Base-by-base conservation (phyloP, 2,329 filamentous ascomycete species). In the Penicillium janthinellum region DNA sequence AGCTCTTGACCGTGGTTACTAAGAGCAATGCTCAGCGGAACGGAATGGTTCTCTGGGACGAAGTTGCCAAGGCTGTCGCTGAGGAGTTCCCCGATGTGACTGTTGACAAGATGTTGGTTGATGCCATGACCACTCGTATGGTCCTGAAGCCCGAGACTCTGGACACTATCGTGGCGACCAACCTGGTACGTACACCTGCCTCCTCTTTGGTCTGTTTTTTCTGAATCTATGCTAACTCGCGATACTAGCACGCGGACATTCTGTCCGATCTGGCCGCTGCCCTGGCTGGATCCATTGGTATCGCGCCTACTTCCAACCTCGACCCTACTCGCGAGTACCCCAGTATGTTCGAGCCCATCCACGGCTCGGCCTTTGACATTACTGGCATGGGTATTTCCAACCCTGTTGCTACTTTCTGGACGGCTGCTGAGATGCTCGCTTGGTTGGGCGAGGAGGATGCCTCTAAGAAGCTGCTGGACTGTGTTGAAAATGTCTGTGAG, bases 181-280 rank as follows among this genome's bases (percentile, higher is more conserved):
- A 88, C 64, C 68, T 88, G 64, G 74, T 76, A 59, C 55, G 67
- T 70, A 3, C 25, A 14, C 51, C 4, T 28, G 14, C 4, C 44
- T 42, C 20, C 10, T 31, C 22, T 11, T 15, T 20, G 1, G 17
- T 34, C 34, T 35, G 6, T 28, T 35, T 22, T 35, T 35, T 17
- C 2, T 49, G 5, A 5, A 47, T 17, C 10, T 42, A 11, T 8
- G 11, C 62, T 65, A 10, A 64, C 77, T 67, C 71, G 75, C 42
- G 39, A 25, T 0, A 35, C 31, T 48, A 77, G 70, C 71, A 83
- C 73, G 87, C 86, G 5, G 88, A 90, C 62, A 89, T 90, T 52
- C 81, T 91, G 4, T 89, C 87, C 0, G 88, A 91, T 67, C 78
- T 91, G 20, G 89, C 88, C 5, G 88, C 89, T 14, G 87, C 88